A percentile compares a stretch with the other conserved stretches of the same genome.
These are phyloP conservation scores for Daldinia decipiens DNA, from an alignment of 495 filamentous ascomycete species.

Conservation along the genomic window DNA sequence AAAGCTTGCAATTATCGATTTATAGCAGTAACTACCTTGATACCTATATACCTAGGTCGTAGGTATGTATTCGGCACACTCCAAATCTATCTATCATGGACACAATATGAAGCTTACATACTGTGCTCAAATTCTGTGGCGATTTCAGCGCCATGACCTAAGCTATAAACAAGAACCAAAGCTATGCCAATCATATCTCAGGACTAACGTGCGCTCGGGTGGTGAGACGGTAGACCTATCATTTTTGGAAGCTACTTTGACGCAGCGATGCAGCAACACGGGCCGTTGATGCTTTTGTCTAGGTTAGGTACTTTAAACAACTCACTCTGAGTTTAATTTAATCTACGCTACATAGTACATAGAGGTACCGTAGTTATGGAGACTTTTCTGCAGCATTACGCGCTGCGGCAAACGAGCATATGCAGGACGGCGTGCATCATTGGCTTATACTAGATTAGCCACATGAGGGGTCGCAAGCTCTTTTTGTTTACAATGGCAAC, in stretches of 20 bases:
- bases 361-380: constrained; percentile 34
- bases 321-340: no score
- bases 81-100: constrained; percentile 6
- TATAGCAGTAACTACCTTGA: no score
- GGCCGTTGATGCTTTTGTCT: constrained; percentile 13
- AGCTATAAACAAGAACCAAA: constrained; percentile 29
- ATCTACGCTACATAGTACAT: constrained; percentile 30
- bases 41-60: no score
- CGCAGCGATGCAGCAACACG: constrained; percentile 14
- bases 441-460: constrained; percentile 22
- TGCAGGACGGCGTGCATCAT: constrained; percentile 14
- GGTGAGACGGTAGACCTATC: constrained; percentile 26
- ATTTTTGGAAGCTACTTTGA: constrained; percentile 28
- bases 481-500: constrained; percentile 39
- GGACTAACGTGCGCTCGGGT: constrained; percentile 21
- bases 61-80: no score
- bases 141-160: constrained; percentile 32
- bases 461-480: constrained; percentile 14
- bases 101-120: constrained; percentile 16
- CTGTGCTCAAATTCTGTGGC: constrained; percentile 5
- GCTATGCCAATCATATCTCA: constrained; percentile 36
- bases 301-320: no score
- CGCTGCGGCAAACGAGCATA: constrained; percentile 29
- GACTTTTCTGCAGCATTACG: constrained; percentile 39
- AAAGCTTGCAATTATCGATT: no score